phyloP scores from a whole-genome alignment of 2,329 filamentous ascomycete genomes.

The Podosphaera leucotricha region DNA sequence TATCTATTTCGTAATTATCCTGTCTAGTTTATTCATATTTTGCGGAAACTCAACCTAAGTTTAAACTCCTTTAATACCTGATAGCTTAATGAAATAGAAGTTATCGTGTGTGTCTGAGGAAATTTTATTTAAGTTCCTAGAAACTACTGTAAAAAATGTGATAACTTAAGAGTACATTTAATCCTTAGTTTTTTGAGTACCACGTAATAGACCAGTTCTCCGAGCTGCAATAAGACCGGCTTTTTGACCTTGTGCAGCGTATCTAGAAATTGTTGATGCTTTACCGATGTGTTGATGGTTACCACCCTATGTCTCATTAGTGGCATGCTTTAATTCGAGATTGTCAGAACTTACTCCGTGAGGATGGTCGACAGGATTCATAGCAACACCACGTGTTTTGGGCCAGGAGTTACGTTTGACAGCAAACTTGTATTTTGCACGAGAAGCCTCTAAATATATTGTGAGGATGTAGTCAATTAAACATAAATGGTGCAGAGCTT shows the following conservation, averaged over 20 bases:
- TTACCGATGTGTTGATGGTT: slow-evolving; percentile 97
- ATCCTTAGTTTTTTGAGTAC: slow-evolving; percentile 99
- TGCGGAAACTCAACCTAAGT: too few species aligned
- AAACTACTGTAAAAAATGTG: slow-evolving; percentile 3
- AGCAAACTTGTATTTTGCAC: slow-evolving; percentile 99
- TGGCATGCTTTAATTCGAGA: slow-evolving; percentile 4
- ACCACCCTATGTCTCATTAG: slow-evolving; percentile 39
- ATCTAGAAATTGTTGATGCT: slow-evolving; percentile 96
- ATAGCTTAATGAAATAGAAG: too few species aligned
- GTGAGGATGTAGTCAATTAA: slow-evolving; percentile 19
- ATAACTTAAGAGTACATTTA: slow-evolving; percentile 21
- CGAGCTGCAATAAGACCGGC: slow-evolving; percentile 99
- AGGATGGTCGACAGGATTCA: slow-evolving; percentile 99
- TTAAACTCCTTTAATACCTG: too few species aligned
- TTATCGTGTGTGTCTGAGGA: too few species aligned
- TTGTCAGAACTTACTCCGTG: slow-evolving; percentile 37
- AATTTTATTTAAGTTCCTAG: background rate
- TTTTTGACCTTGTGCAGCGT: slow-evolving; percentile 97
- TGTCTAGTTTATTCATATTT: too few species aligned
- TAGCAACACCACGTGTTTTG: slow-evolving; percentile 99
- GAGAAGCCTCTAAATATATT: slow-evolving; percentile 59
- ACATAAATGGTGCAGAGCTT: slow-evolving; percentile 20
- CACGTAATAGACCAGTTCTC: slow-evolving; percentile 98
- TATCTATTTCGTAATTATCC: too few species aligned
- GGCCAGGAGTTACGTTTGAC: slow-evolving; percentile 99